phyloP scores from a whole-genome alignment of 805 yeast species.

The Zygoascus ofunaensis region DNA sequence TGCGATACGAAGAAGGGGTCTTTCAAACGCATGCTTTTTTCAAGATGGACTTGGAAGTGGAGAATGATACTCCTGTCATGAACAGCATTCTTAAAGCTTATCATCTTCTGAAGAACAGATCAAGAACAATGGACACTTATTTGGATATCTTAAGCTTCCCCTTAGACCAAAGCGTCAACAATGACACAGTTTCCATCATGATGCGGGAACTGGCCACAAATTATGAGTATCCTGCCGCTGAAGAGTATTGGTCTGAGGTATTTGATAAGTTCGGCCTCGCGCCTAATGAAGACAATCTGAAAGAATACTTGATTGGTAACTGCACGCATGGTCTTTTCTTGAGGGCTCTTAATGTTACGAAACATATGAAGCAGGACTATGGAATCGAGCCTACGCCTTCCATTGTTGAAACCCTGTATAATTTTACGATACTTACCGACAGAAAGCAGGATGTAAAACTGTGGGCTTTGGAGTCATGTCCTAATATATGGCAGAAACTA shows the following conservation, averaged over 20 bases:
- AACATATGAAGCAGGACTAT: slow-evolving; percentile 35
- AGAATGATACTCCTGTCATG: slow-evolving; percentile 47
- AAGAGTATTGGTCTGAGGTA: slow-evolving; percentile 52
- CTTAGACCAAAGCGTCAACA: slow-evolving; percentile 42
- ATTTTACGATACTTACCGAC: slow-evolving; percentile 35
- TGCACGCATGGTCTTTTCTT: slow-evolving; percentile 54
- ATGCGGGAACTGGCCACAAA: slow-evolving; percentile 22
- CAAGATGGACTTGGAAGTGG: slow-evolving; percentile 52
- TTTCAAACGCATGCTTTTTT: slow-evolving; percentile 52
- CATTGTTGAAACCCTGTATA: slow-evolving; percentile 29
- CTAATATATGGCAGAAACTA: slow-evolving; percentile 33
- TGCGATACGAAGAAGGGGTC: slow-evolving; percentile 55
- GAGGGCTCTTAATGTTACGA: slow-evolving; percentile 45
- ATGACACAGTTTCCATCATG: slow-evolving; percentile 57
- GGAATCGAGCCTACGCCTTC: slow-evolving; percentile 20
- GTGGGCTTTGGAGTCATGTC: slow-evolving; percentile 34
- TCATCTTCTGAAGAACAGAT: slow-evolving; percentile 32
- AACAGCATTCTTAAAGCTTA: slow-evolving; percentile 60
- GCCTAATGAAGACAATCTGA: slow-evolving; percentile 45
- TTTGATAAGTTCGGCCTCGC: slow-evolving; percentile 40
- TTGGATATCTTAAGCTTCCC: slow-evolving; percentile 54
- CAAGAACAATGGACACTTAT: slow-evolving; percentile 37
- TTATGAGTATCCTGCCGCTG: slow-evolving; percentile 29
- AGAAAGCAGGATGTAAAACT: slow-evolving; percentile 30
- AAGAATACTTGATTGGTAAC: slow-evolving; percentile 59